Percentiles rank a stretch among this genome's conserved stretches.
phyloP scores from a whole-genome alignment of 2,329 filamentous ascomycete genomes.

The Trichophyton benhamiae region DNA sequence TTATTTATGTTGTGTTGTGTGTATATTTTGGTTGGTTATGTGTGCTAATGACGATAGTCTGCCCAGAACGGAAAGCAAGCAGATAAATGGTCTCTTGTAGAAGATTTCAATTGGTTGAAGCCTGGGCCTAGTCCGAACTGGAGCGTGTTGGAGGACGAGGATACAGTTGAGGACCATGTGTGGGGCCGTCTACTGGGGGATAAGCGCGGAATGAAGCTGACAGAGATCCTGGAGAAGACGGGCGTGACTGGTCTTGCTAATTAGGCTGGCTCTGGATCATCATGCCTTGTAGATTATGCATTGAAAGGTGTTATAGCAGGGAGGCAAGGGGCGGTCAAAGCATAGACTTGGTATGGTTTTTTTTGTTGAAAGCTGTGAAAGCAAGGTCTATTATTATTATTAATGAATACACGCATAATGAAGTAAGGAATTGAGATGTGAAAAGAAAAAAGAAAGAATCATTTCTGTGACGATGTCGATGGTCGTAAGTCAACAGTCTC shows the following conservation, averaged over 20 bases:
- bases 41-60: background rate
- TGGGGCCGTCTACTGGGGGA: slow-evolving; percentile 61
- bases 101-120: slow-evolving; percentile 97
- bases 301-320: too few species aligned
- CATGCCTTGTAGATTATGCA: background rate
- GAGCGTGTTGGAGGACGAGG: slow-evolving; percentile 51
- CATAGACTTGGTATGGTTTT: too few species aligned
- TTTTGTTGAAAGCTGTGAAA: too few species aligned
- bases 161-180: slow-evolving; percentile 48
- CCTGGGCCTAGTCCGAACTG: slow-evolving; percentile 79
- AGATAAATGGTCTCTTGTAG: slow-evolving; percentile 62
- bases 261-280: background rate
- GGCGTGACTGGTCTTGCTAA: slow-evolving; percentile 14
- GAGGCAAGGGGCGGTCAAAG: too few species aligned
- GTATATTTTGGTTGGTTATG: too few species aligned
- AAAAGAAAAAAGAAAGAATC: background rate
- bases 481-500: slow-evolving; percentile 52
- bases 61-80: slow-evolving; percentile 9
- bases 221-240: slow-evolving; percentile 48
- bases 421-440: background rate
- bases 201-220: slow-evolving; percentile 47
- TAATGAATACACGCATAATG: background rate
- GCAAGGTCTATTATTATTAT: background rate
- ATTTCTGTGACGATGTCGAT: background rate
- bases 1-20: too few species aligned